Evolutionary conservation across 352 stramenopile species (phyloP).

Genomic region (Globisporangium ultimum): DNA sequence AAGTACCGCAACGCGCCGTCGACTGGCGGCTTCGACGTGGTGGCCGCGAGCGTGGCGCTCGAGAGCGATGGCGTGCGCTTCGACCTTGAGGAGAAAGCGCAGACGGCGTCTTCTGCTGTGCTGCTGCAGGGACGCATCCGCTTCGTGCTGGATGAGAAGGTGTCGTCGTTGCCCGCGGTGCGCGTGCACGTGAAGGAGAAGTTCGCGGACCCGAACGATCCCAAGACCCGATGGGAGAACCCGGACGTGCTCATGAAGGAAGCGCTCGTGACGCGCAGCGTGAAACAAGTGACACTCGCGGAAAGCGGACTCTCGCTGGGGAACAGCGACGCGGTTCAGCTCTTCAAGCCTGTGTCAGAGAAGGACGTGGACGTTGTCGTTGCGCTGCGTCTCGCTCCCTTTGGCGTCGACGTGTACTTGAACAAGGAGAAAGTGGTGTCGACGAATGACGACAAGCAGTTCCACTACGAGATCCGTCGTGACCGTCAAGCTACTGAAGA

Average conservation of each 20-base stretch:
- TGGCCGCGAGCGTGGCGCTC: constrained; percentile 23
- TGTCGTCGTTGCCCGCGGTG: constrained; percentile 39
- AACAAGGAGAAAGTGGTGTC: constrained; percentile 61
- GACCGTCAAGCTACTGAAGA: constrained; percentile 42
- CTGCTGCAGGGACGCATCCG: constrained; percentile 39
- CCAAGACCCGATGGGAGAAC: constrained; percentile 57
- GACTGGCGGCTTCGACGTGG: constrained; percentile 27
- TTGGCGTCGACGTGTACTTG: constrained; percentile 68
- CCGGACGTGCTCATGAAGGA: constrained; percentile 35
- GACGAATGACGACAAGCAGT: constrained; percentile 59
- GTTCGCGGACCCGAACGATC: constrained; percentile 44
- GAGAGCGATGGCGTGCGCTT: constrained; percentile 40
- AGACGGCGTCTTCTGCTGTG: constrained; percentile 3
- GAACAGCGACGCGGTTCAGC: constrained; percentile 21
- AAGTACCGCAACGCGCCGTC: constrained; percentile 45
- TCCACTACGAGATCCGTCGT: constrained; percentile 73
- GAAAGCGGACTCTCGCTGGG: constrained; percentile 29
- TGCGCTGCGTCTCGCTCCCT: constrained; percentile 43
- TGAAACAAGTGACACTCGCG: constrained; percentile 28
- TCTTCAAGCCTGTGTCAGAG: constrained; percentile 27
- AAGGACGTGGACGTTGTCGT: constrained; percentile 35
- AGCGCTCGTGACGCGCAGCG: constrained; percentile 27
- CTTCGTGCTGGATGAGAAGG: constrained; percentile 45
- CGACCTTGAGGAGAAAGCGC: constrained; percentile 28
- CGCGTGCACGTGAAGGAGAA: constrained; percentile 57